Evolutionary conservation across 2,329 filamentous ascomycete species (phyloP), one percentile per base, ranked within the genome.

Genomic region (Cladophialophora yegresii): DNA sequence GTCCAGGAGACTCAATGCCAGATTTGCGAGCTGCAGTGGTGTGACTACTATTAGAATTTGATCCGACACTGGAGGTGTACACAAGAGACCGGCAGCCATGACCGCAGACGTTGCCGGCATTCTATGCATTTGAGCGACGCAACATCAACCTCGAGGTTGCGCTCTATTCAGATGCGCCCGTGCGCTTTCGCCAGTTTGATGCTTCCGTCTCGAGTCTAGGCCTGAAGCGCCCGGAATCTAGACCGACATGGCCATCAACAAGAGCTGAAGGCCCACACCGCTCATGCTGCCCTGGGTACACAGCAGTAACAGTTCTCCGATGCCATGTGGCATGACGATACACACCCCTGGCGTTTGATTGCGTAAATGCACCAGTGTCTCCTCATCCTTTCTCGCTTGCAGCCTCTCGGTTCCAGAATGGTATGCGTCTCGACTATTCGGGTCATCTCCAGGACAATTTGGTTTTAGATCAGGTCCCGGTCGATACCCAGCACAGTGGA

Each of bases 51-150:
- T 43, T 43, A 16, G 36, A n/a, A 40, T 40, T 13, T 40, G 36
- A 40, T 40, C 36, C 13, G 36, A 7, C 13, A n/a, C 16, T 43
- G 36, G 8, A 43, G n/a, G 36, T 6, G 36, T 43, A 8, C n/a
- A 43, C 16, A 16, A 16, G 1, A 43, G 36, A 8, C 36, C 36
- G 16, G 13, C 47, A 23, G 23, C 20, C n/a, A 4, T 50, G 20
- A 50, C 23, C 23, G 47, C 47, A 22, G n/a, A 5, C 47, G 13
- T 26, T 54, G 5, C 26, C 51, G 23, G 20, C 33, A 54, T 33
- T 54, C 12, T 23, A 33, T 54, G 51, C 28, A 10, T 54, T 33
- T 54, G 33, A 54, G 51, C 51, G 51, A 54, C 30, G 51, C 26
- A n/a, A 32, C 51, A 22, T 22, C 51, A 12, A 30, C 51, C 28